These are phyloP conservation scores for Termitomyces sp. DNA, from an alignment of 768 basidiomycete genomes.

Conservation along the genomic window DNA sequence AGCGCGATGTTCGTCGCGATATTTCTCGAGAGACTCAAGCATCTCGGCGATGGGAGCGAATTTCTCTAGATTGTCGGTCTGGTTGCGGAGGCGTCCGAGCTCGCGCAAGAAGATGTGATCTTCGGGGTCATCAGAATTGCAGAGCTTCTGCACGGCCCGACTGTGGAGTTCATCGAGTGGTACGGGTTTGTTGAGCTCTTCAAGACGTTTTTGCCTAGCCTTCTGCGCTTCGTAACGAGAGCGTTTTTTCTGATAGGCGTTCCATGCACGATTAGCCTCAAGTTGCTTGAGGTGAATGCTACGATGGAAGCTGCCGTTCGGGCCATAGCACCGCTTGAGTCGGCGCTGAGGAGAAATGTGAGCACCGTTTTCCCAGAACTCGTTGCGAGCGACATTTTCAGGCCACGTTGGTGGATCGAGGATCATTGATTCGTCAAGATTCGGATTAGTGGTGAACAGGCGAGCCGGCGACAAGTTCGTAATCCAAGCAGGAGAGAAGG, in stretches of 20 bases:
- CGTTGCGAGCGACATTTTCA: background rate
- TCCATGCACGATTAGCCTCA: background rate
- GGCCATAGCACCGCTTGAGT: constrained; percentile 1
- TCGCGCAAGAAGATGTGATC: constrained; percentile 10
- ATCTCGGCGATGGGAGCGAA: background rate
- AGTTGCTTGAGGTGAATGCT: background rate
- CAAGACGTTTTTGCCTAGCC: background rate
- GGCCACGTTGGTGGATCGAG: constrained; percentile 8
- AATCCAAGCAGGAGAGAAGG: background rate
- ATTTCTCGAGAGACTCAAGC: background rate
- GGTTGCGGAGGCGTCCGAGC: constrained; percentile 3
- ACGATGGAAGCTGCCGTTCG: constrained; percentile 4
- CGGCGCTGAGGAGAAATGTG: background rate
- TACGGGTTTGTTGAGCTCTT: background rate
- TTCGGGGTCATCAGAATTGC: background rate
- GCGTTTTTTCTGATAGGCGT: constrained; percentile 1
- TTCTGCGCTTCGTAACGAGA: constrained; percentile 2
- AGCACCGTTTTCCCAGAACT: constrained; percentile 3
- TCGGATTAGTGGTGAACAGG: constrained; percentile 1
- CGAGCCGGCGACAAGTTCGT: constrained; percentile 8
- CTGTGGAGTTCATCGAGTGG: background rate
- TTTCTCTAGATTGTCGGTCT: constrained; percentile 2
- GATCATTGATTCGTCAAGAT: background rate
- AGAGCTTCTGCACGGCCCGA: constrained; percentile 1
- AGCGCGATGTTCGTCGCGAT: background rate